A percentile compares a stretch with the other conserved stretches of the same genome.
phyloP scores from a whole-genome alignment of 768 basidiomycete genomes.

The Imleria badia region DNA sequence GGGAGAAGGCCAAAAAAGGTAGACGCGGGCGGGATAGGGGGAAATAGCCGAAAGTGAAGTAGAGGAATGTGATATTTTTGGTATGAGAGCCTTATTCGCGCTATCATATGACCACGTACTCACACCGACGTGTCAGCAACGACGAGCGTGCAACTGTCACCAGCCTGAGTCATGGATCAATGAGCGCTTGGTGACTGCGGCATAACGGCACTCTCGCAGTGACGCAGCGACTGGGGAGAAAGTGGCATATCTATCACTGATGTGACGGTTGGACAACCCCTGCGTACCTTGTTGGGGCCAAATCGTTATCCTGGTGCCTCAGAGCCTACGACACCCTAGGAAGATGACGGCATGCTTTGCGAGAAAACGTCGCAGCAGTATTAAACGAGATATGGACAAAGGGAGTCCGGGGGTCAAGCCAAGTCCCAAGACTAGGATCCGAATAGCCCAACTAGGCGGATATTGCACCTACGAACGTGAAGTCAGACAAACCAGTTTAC shows the following conservation, averaged over 20 bases:
- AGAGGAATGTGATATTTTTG: background rate
- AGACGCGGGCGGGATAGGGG: background rate
- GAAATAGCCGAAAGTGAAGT: background rate
- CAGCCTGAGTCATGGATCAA: background rate
- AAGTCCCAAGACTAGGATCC: background rate
- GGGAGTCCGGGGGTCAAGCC: conserved; percentile 18
- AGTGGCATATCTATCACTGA: background rate
- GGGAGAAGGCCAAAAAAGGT: conserved; percentile 5
- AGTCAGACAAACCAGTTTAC: background rate
- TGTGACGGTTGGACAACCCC: background rate
- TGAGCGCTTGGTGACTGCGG: background rate
- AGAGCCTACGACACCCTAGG: conserved; percentile 13
- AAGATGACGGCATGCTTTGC: conserved; percentile 16
- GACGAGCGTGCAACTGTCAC: background rate
- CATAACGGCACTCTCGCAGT: background rate
- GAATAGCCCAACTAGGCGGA: background rate
- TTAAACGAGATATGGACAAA: background rate
- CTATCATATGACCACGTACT: background rate
- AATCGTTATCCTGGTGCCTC: conserved; percentile 4
- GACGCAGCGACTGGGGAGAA: background rate
- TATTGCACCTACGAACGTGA: background rate
- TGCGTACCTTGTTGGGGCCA: background rate
- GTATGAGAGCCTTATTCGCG: background rate
- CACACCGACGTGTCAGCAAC: background rate
- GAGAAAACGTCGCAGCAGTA: background rate